A percentile compares a stretch with the other conserved stretches of the same genome.
phyloP scores from a whole-genome alignment of 306 rosid species.

The Sophora flavescens region DNA sequence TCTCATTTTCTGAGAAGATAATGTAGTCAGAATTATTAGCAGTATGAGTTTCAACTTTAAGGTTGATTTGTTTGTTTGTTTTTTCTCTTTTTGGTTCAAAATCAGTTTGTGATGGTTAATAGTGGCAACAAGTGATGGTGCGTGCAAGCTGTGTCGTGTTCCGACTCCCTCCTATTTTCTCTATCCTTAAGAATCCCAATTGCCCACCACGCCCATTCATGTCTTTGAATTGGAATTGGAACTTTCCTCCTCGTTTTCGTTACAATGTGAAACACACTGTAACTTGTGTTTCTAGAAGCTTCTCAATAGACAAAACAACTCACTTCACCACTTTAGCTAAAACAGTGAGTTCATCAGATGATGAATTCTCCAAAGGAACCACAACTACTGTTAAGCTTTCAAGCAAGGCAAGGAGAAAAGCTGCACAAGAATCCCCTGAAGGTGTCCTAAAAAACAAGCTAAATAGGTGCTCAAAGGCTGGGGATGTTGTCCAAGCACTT shows the following conservation, averaged over 20 bases:
- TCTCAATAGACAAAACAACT: slow-evolving; percentile 29
- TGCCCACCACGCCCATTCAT: slow-evolving; percentile 13
- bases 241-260: slow-evolving; percentile 19
- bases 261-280: slow-evolving; percentile 13
- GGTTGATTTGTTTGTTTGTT: background rate
- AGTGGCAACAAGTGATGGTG: slow-evolving; percentile 34
- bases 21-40: no score
- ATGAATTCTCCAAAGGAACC: slow-evolving; percentile 23
- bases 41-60: no score
- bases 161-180: slow-evolving; percentile 58
- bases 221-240: slow-evolving; percentile 20
- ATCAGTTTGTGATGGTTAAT: background rate
- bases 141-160: slow-evolving; percentile 46
- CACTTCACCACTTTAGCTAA: slow-evolving; percentile 46
- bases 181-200: slow-evolving; percentile 50
- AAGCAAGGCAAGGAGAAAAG: slow-evolving; percentile 55
- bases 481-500: slow-evolving; percentile 71
- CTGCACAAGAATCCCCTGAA: slow-evolving; percentile 58
- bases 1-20: no score
- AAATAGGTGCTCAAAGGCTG: slow-evolving; percentile 63
- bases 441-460: slow-evolving; percentile 58
- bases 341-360: slow-evolving; percentile 38
- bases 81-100: background rate
- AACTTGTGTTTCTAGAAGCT: background rate
- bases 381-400: slow-evolving; percentile 33